Percentiles rank a stretch among this genome's conserved stretches.
phyloP scores from a whole-genome alignment of 169 alveolate genomes.

The Cryptosporidium parvum region DNA sequence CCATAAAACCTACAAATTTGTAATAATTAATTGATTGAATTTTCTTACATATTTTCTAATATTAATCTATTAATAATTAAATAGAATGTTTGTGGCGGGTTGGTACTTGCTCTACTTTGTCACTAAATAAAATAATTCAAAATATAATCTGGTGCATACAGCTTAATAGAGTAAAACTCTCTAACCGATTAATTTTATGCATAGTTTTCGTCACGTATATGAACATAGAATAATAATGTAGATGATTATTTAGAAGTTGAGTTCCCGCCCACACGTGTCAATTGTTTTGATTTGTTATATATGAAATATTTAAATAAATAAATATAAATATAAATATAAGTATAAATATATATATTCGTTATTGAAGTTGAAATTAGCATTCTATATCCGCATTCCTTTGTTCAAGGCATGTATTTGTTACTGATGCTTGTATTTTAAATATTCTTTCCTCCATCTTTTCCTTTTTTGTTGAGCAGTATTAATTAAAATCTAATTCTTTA shows the following conservation, averaged over 20 bases:
- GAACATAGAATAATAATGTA: not conserved
- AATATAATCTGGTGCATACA: not conserved
- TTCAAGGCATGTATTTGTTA: too few relatives aligned
- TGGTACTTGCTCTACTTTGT: not conserved
- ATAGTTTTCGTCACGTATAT: not conserved
- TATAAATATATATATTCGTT: too few relatives aligned
- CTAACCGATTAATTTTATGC: not conserved
- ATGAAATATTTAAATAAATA: not conserved
- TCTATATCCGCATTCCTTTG: not conserved
- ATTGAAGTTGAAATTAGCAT: not conserved
- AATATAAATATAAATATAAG: too few relatives aligned
- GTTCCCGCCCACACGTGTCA: slow-evolving; percentile 39
- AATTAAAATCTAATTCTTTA: not conserved
- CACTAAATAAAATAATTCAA: not conserved
- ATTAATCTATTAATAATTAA: not conserved
- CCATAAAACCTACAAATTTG: slow-evolving; percentile 1
- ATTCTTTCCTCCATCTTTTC: not conserved
- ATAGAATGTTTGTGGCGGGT: not conserved
- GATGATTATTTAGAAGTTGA: not conserved
- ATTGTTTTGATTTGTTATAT: not conserved
- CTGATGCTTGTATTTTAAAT: too few relatives aligned
- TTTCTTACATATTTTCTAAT: slow-evolving; percentile 19
- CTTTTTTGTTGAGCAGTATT: not conserved
- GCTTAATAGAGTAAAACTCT: too few relatives aligned
- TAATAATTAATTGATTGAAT: not conserved